A percentile compares a stretch with the other conserved stretches of the same genome.
These are phyloP conservation scores for Escallonia herrerae DNA, from an alignment of 129 eudicot species.

Conservation along the genomic window DNA sequence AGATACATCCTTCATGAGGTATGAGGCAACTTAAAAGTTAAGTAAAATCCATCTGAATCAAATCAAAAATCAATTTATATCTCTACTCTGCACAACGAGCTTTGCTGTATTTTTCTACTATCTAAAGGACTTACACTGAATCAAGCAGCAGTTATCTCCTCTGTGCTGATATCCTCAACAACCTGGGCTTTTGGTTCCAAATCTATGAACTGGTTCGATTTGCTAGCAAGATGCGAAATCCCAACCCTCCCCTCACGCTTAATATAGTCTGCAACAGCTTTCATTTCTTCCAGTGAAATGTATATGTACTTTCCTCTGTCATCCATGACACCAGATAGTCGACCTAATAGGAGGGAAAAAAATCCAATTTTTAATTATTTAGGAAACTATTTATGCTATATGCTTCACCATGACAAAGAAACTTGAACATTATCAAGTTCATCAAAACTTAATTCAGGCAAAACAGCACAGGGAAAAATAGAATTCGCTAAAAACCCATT, in stretches of 20 bases:
- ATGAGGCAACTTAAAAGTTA: too few relatives aligned
- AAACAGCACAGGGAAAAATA: neutral
- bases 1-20: too few relatives aligned
- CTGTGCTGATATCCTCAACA: conserved; percentile 53
- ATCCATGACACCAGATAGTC: conserved; percentile 96
- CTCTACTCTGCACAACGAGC: neutral
- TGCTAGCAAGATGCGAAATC: conserved; percentile 90
- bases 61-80: neutral
- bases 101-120: neutral
- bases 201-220: conserved; percentile 93
- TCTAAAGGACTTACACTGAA: conserved; percentile 10
- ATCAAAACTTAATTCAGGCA: too few relatives aligned
- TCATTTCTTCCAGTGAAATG: conserved; percentile 93
- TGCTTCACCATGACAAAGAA: too few relatives aligned
- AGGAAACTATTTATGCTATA: too few relatives aligned
- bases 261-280: conserved; percentile 93
- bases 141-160: conserved; percentile 67
- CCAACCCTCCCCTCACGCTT: conserved; percentile 91
- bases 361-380: neutral
- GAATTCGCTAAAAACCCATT: neutral
- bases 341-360: conserved; percentile 35
- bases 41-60: neutral
- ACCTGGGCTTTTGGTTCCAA: conserved; percentile 74
- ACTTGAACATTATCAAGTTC: too few relatives aligned
- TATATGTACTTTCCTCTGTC: conserved; percentile 97